phyloP scores from a whole-genome alignment of 2,329 filamentous ascomycete species.

The Sclerotinia nivalis region DNA sequence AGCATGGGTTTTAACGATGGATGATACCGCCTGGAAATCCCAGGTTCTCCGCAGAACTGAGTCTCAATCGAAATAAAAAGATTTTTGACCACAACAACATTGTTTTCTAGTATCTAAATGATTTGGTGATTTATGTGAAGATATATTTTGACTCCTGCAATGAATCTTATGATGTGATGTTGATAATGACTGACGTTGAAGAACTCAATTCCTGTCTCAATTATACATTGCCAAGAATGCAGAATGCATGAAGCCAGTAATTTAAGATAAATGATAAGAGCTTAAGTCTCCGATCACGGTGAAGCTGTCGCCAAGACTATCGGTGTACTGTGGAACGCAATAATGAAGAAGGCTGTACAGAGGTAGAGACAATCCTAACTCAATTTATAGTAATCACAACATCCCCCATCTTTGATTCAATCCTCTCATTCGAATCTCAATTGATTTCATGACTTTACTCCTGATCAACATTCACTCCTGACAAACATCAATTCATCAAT shows the following conservation, averaged over 20 bases:
- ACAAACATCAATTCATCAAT: background rate
- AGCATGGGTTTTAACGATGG: conserved; percentile 11
- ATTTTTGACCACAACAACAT: conserved; percentile 4
- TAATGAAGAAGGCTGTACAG: conserved; percentile 8
- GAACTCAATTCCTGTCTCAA: background rate
- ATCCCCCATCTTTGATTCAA: conserved; percentile 1
- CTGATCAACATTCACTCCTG: background rate
- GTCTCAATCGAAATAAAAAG: conserved; percentile 13
- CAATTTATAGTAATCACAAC: background rate
- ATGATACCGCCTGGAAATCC: background rate
- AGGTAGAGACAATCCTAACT: too few species aligned
- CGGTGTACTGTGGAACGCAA: background rate
- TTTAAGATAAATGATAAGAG: background rate
- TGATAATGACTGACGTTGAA: background rate
- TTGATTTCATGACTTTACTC: too few species aligned
- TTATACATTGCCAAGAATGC: background rate
- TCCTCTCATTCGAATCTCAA: background rate
- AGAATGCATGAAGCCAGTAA: background rate
- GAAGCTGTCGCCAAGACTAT: background rate
- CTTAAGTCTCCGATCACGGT: background rate
- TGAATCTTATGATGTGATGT: background rate
- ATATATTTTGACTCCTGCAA: background rate
- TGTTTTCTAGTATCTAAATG: background rate
- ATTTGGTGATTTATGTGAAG: background rate
- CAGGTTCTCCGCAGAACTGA: background rate